phyloP scores from a whole-genome alignment of 768 basidiomycete genomes.

The Chalciporus chontae region DNA sequence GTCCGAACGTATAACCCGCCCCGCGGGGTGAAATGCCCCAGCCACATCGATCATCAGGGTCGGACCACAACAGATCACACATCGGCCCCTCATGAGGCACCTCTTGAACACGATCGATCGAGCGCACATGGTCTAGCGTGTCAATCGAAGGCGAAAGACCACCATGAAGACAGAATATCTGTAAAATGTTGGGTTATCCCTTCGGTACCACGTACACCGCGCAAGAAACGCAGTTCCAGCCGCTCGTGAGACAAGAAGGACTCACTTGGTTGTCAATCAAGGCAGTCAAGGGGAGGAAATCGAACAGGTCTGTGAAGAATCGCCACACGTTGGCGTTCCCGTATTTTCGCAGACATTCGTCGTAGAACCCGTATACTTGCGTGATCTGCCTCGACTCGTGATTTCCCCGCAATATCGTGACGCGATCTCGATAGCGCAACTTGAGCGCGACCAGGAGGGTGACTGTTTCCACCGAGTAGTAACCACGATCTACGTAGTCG shows the following conservation, averaged over 20 bases:
- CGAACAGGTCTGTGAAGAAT: constrained; percentile 98
- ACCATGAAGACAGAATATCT: constrained; percentile 99
- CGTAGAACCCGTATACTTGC: constrained; percentile 99
- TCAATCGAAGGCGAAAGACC: constrained; percentile 98
- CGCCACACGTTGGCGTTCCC: constrained; percentile 99
- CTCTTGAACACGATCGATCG: constrained; percentile 98
- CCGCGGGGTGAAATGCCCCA: constrained; percentile 99
- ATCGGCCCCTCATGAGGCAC: constrained; percentile 99
- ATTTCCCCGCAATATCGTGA: constrained; percentile 96
- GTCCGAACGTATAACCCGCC: constrained; percentile 98
- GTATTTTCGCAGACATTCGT: constrained; percentile 99
- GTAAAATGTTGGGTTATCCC: constrained; percentile 9
- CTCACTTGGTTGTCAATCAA: constrained; percentile 98
- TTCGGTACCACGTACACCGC: neutral
- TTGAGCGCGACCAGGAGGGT: constrained; percentile 96
- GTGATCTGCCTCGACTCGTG: constrained; percentile 99
- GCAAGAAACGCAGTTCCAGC: neutral
- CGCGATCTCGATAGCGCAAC: constrained; percentile 95
- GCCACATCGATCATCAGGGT: constrained; percentile 98
- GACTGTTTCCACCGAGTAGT: constrained; percentile 99
- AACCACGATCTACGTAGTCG: constrained; percentile 98
- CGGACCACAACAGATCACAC: constrained; percentile 99
- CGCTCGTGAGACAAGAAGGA: constrained; percentile 17
- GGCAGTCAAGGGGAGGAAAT: constrained; percentile 95
- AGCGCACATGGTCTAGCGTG: constrained; percentile 98